Evolutionary conservation across 1,284 basidiomycete genomes (phyloP).

Genomic region (Sanguinoderma infundibulare): DNA sequence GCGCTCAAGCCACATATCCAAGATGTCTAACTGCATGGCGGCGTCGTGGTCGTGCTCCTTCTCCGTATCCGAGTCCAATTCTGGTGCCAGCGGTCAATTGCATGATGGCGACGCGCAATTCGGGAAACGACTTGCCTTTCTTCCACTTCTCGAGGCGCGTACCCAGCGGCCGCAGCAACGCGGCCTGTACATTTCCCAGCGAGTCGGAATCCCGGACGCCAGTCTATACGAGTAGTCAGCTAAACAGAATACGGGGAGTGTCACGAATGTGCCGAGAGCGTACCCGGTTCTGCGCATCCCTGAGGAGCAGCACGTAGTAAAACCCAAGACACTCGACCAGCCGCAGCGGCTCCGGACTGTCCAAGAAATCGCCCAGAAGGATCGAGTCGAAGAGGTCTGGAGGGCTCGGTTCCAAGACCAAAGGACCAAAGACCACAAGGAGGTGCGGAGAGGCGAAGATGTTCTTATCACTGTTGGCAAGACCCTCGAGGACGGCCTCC

Average conservation of each 20-base stretch:
- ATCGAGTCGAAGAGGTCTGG: conserved; percentile 42
- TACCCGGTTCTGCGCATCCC: conserved; percentile 54
- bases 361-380: conserved; percentile 43
- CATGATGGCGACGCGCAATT: not conserved
- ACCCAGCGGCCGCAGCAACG: conserved; percentile 37
- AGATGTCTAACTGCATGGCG: conserved; percentile 44
- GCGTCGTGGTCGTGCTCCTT: conserved; percentile 16
- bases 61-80: not conserved
- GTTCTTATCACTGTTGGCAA: conserved; percentile 40
- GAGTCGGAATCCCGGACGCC: conserved; percentile 50
- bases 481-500: conserved; percentile 61
- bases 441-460: conserved; percentile 54
- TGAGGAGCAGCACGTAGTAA: conserved; percentile 53
- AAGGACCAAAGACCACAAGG: conserved; percentile 53
- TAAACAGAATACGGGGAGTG: not conserved
- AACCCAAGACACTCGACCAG: conserved; percentile 57
- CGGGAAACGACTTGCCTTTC: conserved; percentile 18
- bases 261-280: not conserved
- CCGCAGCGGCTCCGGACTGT: conserved; percentile 51
- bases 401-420: conserved; percentile 54
- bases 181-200: conserved; percentile 32
- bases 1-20: conserved; percentile 49
- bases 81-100: not conserved
- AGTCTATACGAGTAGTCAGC: conserved; percentile 42
- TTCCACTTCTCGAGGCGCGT: conserved; percentile 33